Evolutionary conservation across 441 rosid species (phyloP), one percentile per base, ranked within the genome.

Genomic region (Adansonia gregorii): DNA sequence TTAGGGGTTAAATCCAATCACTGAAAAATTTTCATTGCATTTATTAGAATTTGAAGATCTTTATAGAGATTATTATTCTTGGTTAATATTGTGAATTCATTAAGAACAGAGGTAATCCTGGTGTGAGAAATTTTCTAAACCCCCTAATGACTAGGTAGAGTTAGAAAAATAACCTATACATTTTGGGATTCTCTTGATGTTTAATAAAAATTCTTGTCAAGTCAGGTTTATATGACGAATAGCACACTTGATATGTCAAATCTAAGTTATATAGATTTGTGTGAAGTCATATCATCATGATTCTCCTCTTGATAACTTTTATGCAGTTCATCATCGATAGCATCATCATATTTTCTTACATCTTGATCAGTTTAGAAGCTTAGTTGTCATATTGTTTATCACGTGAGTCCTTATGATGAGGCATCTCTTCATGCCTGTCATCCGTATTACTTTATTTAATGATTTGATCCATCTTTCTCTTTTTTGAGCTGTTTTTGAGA

Each of bases 281-380:
- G 89, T 10, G 92, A 86, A 61, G 88, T 79, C 35, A 86, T 72
- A 76, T 87, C 96, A 81, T 84, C 81, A 65, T 83, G 83, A 81
- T 80, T 84, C 35, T 85, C 86, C 72, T 79, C 87, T 71, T 77
- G 82, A 78, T 86, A 74, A 80, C 80, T 78, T 67, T 88, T 92
- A 49, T 88, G 88, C 5, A 76, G 35, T 8, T 87, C 91, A 77
- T 92, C 90, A 78, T 88, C 65, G 17, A 55, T 39, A 17, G 55
- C 96, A 0, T 78, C 91, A 60, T 85, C 86, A 78, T 87, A 87
- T 74, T 85, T 93, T 6, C 75, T 77, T 46, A 78, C 68, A 7
- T 93, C 97, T 14, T 88, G 93, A 73, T 87, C 97, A 75, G 84
- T 82, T 93, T 98, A 59, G 99, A 84, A 76, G 91, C 88, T 82